Conservation (phyloP, 768 basidiomycete species). For the Tricholoma hemisulphureum region DNA sequence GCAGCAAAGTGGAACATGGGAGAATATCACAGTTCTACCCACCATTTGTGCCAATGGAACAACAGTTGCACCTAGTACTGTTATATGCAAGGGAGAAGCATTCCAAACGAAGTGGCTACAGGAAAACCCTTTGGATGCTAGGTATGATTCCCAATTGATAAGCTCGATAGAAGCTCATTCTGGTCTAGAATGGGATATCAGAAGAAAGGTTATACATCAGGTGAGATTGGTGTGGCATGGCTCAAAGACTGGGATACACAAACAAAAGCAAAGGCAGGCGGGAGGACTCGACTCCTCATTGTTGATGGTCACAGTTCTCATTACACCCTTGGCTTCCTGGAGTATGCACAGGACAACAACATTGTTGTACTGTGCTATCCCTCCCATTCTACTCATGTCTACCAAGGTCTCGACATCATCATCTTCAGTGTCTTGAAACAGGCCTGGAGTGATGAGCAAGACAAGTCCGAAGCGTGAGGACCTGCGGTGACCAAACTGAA, state of each 20-base stretch:
- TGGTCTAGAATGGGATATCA: conserved; percentile 22
- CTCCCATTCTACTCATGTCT: too few species aligned
- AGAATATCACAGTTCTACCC: conserved; percentile 36
- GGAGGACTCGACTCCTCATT: conserved; percentile 30
- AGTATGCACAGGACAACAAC: conserved; percentile 31
- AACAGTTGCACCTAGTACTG: conserved; percentile 22
- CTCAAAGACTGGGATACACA: too few species aligned
- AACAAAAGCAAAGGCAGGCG: conserved; percentile 35
- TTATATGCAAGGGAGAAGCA: conserved; percentile 39
- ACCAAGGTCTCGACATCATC: too few species aligned
- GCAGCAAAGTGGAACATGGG: conserved; percentile 23
- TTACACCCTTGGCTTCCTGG: too few species aligned
- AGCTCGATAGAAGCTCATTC: not conserved
- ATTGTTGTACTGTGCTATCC: conserved; percentile 41
- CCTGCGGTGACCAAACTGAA: not conserved
- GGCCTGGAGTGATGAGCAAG: not conserved
- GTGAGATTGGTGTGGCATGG: too few species aligned
- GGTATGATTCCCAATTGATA: conserved; percentile 20
- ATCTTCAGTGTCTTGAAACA: too few species aligned
- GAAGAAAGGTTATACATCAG: too few species aligned
- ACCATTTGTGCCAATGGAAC: conserved; percentile 42
- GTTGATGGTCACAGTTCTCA: too few species aligned
- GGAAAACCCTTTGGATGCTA: conserved; percentile 34
- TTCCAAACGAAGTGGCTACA: conserved; percentile 30
- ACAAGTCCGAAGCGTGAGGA: conserved; percentile 10